These are phyloP conservation scores for Knoxdaviesia capensis DNA, from an alignment of 2,329 filamentous ascomycete species.

Conservation along the genomic window DNA sequence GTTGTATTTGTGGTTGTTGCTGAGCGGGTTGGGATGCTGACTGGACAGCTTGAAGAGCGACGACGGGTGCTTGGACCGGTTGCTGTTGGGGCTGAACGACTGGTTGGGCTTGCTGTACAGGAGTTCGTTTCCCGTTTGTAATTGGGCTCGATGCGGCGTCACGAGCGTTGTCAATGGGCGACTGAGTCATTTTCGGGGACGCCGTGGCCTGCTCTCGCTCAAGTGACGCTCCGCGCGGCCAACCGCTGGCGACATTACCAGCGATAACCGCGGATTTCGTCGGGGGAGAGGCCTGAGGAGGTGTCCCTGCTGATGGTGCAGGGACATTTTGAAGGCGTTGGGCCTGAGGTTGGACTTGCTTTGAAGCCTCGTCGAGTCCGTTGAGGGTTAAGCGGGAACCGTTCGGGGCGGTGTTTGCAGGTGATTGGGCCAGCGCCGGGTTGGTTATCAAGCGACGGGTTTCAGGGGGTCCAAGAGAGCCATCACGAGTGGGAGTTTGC, in stretches of 20 bases:
- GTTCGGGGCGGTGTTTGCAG: conserved; percentile 11
- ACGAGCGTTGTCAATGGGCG: too few relatives aligned
- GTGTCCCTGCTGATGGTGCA: conserved; percentile 24
- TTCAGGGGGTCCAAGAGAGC: conserved; percentile 23
- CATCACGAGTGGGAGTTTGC: conserved; percentile 24
- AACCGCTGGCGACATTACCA: conserved; percentile 14
- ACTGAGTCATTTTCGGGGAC: too few relatives aligned
- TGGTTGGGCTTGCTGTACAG: too few relatives aligned
- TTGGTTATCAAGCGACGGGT: conserved; percentile 16
- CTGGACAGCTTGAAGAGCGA: too few relatives aligned
- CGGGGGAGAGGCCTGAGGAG: conserved; percentile 32
- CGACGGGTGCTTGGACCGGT: too few relatives aligned
- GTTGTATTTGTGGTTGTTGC: conserved; percentile 8
- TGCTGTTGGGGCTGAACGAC: too few relatives aligned
- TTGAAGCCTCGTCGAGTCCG: too few relatives aligned
- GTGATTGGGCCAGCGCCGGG: conserved; percentile 18
- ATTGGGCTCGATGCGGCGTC: conserved; percentile 14
- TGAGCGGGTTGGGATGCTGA: conserved; percentile 24
- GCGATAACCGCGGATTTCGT: conserved; percentile 23
- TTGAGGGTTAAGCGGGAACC: conserved; percentile 13
- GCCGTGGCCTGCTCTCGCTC: conserved; percentile 15
- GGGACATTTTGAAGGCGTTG: conserved; percentile 1
- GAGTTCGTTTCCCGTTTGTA: conserved; percentile 40
- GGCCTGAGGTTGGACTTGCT: background rate
- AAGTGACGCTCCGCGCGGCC: conserved; percentile 27